These are phyloP conservation scores for Penicillium mononematosum DNA, from an alignment of 495 filamentous ascomycete species.

Conservation along the genomic window DNA sequence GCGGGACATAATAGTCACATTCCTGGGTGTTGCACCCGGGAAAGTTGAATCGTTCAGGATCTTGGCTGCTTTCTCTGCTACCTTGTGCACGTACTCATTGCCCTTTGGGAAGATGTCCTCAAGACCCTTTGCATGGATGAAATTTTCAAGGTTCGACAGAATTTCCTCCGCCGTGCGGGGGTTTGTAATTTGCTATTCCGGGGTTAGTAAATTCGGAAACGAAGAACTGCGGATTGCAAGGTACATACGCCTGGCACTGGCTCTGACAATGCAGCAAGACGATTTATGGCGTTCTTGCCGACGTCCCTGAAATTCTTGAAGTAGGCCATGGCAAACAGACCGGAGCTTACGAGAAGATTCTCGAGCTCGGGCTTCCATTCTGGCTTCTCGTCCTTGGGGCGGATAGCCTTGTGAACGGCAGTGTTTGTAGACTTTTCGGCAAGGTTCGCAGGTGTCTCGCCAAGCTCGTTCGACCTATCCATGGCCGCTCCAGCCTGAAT, in stretches of 20 bases:
- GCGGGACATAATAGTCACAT: background rate
- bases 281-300: constrained; percentile 2
- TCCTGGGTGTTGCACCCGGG: background rate
- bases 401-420: background rate
- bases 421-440: background rate
- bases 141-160: background rate
- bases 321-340: background rate
- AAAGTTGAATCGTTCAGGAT: background rate
- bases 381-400: background rate
- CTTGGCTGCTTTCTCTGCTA: constrained; percentile 2
- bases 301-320: constrained; percentile 1
- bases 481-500: background rate
- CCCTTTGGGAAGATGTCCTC: constrained; percentile 2
- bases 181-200: background rate
- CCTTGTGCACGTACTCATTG: background rate
- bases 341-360: constrained; percentile 6
- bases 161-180: background rate
- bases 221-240: background rate
- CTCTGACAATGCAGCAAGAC: background rate
- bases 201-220: background rate
- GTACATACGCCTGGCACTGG: background rate
- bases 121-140: background rate
- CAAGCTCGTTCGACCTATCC: background rate
- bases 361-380: constrained; percentile 7
- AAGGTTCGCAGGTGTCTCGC: background rate